phyloP scores from a whole-genome alignment of 352 stramenopile species.

The Globisporangium yorkense region DNA sequence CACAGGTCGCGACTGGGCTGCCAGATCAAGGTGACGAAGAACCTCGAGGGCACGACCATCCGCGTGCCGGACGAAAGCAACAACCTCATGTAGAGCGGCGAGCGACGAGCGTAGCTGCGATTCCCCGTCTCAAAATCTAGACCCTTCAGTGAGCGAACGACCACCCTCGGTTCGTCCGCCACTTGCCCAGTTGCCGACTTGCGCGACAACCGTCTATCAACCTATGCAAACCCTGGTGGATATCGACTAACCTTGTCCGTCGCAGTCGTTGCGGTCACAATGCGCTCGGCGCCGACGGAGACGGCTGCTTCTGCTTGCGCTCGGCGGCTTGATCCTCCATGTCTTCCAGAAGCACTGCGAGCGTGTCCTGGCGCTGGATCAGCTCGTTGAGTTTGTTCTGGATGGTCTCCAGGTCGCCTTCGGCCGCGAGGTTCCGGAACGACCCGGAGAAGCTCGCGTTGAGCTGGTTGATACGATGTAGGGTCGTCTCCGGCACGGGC shows the following conservation, averaged over 20 bases:
- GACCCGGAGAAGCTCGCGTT: constrained; percentile 80
- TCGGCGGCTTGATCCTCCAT: constrained; percentile 28
- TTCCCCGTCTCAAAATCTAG: constrained; percentile 1
- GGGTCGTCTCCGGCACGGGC: constrained; percentile 38
- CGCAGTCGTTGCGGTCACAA: not conserved
- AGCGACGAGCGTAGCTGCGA: not conserved
- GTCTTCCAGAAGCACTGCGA: constrained; percentile 35
- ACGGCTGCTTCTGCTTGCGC: constrained; percentile 6
- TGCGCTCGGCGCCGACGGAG: constrained; percentile 1
- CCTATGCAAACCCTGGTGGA: not conserved
- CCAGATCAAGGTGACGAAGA: constrained; percentile 87
- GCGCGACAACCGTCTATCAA: not conserved
- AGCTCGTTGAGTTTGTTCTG: constrained; percentile 48
- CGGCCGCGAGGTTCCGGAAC: constrained; percentile 59
- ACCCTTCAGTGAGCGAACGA: not conserved
- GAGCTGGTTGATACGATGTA: constrained; percentile 80
- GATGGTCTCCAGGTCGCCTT: constrained; percentile 77
- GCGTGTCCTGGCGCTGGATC: constrained; percentile 50
- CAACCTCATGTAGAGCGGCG: constrained; percentile 78
- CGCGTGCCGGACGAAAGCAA: constrained; percentile 85
- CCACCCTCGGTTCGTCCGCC: not conserved
- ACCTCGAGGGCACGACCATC: constrained; percentile 83
- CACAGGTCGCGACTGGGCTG: constrained; percentile 78
- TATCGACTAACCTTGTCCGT: not conserved
- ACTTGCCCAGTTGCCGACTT: not conserved